Evolutionary conservation across 1,284 basidiomycete species (phyloP).

Genomic region (Cystobasidium pallidum): DNA sequence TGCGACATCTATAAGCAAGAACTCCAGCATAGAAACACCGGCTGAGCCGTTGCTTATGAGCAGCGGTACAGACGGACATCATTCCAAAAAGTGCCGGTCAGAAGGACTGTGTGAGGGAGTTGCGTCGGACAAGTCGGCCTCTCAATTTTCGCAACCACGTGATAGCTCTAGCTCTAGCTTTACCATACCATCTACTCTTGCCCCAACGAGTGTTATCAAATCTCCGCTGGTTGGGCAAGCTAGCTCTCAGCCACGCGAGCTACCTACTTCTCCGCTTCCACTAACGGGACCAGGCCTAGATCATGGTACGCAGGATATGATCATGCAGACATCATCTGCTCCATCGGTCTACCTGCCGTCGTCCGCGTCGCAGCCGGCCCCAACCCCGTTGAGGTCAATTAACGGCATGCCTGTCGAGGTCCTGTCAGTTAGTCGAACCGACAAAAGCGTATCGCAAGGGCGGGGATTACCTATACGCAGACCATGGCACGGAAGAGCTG

Average conservation of each 20-base stretch:
- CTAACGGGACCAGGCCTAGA: neutral
- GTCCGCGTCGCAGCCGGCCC: neutral
- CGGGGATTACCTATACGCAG: neutral
- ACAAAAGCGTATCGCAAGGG: neutral
- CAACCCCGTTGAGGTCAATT: neutral
- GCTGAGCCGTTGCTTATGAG: neutral
- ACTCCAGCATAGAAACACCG: neutral
- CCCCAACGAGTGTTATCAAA: neutral
- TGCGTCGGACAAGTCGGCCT: neutral
- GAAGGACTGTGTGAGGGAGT: neutral
- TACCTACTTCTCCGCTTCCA: neutral
- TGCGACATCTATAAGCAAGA: neutral
- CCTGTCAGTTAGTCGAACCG: neutral
- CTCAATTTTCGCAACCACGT: neutral
- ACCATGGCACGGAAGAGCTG: neutral
- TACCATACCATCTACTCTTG: too few species aligned
- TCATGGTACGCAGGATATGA: constrained; percentile 1
- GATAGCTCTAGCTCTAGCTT: neutral
- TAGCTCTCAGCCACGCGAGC: neutral
- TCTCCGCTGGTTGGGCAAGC: neutral
- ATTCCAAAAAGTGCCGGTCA: neutral
- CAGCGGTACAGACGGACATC: neutral
- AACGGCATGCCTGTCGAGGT: neutral
- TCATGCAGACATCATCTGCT: neutral
- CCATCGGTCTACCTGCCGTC: neutral